Evolutionary conservation across 805 yeast genomes (phyloP).

Genomic region (Schwanniomyces vanrijiae): DNA sequence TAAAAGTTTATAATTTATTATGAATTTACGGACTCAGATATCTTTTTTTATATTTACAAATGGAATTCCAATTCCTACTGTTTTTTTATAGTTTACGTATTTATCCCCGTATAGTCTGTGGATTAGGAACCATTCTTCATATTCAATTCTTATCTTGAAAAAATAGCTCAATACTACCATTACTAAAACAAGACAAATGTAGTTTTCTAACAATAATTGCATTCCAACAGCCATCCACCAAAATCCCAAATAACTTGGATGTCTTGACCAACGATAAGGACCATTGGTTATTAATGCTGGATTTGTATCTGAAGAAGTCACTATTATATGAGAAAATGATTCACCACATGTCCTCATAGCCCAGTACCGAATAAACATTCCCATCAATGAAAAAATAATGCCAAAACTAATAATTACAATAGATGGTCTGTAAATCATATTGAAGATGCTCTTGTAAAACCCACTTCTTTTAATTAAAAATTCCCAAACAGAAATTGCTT

Average conservation of each 20-base stretch:
- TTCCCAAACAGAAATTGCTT: slow-evolving; percentile 23
- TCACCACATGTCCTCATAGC: slow-evolving; percentile 36
- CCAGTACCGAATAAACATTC: slow-evolving; percentile 23
- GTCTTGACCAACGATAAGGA: slow-evolving; percentile 28
- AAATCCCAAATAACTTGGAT: slow-evolving; percentile 42
- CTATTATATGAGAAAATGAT: slow-evolving; percentile 35
- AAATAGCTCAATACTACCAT: slow-evolving; percentile 21
- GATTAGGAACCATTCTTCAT: slow-evolving; percentile 34
- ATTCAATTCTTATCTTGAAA: slow-evolving; percentile 28
- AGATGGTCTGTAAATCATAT: not conserved
- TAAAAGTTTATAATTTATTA: slow-evolving; percentile 55
- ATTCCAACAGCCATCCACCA: slow-evolving; percentile 31
- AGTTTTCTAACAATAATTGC: slow-evolving; percentile 27
- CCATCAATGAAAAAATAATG: slow-evolving; percentile 14
- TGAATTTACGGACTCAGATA: slow-evolving; percentile 1
- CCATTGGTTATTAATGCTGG: slow-evolving; percentile 30
- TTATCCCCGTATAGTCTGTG: slow-evolving; percentile 24
- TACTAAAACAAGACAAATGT: slow-evolving; percentile 14
- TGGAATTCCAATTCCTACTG: slow-evolving; percentile 30
- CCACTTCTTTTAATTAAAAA: slow-evolving; percentile 9
- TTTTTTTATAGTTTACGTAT: slow-evolving; percentile 23
- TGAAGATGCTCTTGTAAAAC: not conserved
- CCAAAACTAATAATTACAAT: not conserved
- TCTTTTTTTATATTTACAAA: slow-evolving; percentile 13
- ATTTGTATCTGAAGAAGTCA: slow-evolving; percentile 11